These are phyloP conservation scores for Ramularia collo-cygni DNA, from an alignment of 2,329 filamentous ascomycete species.

Conservation along the genomic window DNA sequence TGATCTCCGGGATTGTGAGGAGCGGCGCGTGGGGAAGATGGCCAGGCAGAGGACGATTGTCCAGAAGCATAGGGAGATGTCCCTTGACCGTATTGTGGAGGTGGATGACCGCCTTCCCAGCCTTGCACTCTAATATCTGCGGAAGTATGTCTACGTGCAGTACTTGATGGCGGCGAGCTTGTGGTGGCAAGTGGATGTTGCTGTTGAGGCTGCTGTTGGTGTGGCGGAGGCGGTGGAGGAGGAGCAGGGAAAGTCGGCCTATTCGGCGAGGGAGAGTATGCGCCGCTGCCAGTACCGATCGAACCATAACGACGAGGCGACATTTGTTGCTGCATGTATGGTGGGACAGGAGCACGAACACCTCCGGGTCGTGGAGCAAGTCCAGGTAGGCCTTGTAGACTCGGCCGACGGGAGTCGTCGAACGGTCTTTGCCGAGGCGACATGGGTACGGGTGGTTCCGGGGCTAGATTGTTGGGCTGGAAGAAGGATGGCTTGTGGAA, in stretches of 20 bases:
- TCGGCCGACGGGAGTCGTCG: constrained; percentile 71
- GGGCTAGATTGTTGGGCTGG: constrained; percentile 23
- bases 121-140: constrained; percentile 75
- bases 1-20: constrained; percentile 50
- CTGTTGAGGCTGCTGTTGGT: constrained; percentile 51
- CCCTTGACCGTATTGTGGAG: constrained; percentile 38
- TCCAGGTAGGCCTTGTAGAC: constrained; percentile 52
- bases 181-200: constrained; percentile 55
- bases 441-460: constrained; percentile 48
- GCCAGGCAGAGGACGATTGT: constrained; percentile 56
- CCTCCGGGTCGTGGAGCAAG: constrained; percentile 48
- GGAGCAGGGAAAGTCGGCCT: constrained; percentile 48
- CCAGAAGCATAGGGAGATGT: constrained; percentile 61
- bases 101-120: constrained; percentile 67
- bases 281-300: constrained; percentile 55
- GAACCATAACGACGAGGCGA: constrained; percentile 81
- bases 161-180: constrained; percentile 55
- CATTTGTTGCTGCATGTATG: constrained; percentile 66
- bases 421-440: constrained; percentile 83
- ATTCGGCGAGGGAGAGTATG: constrained; percentile 63
- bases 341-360: constrained; percentile 70
- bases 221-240: constrained; percentile 54
- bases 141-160: constrained; percentile 82
- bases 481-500: constrained; percentile 36
- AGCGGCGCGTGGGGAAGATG: constrained; percentile 53